Base-by-base conservation (phyloP, 2,329 filamentous ascomycete genomes). In the Aureobasidium namibiae region DNA sequence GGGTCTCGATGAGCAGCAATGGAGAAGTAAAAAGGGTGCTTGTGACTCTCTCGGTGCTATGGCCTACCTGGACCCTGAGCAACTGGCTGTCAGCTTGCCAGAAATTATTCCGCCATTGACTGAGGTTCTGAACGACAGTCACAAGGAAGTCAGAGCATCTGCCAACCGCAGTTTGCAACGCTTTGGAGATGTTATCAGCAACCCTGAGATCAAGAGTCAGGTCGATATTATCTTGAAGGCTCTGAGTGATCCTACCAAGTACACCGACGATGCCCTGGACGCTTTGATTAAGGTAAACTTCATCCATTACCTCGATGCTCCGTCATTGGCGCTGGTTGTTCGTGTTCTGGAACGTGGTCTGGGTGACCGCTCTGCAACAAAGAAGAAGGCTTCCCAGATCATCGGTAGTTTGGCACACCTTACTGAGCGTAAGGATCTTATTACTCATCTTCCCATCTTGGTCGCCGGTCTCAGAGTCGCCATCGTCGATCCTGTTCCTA, bases 1-100 rank as follows among this genome's bases (percentile, higher is more conserved):
- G 64, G 94, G 95, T 60, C 83, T 99, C 10, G 92, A 97, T 64
- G 94, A 99, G 64, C 85, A 89, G 56, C 92, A 97, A 72, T 99
- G 94, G 94, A 88, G 94, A 68, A 97, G 91, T 76, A 97, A 99
- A 75, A 96, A 95, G 76, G 94, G 95, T 66, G 94, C 94, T 57
- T 99, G 94, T 70, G 94, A 99, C 70, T 86, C 96, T 26, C 82
- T 99, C 14, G 94, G 94, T 71, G 94, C 94, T 63, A 99, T 99
- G 94, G 95, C 94, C 5, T 99, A 99, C 71, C 83, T 99, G 33
- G 94, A 97, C 71, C 92, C 95, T 8, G 89, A 96, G 65, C 94
- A 99, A 72, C 82, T 99, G 18, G 91, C 94, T 1, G 82, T 88
- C 66, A 97, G 92, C 71, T 77, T 99, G 67, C 94, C 94, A 2